Percentiles rank a stretch among this genome's conserved stretches.
Conservation (phyloP, 306 rosid species). For the Chamaecrista fasciculata region DNA sequence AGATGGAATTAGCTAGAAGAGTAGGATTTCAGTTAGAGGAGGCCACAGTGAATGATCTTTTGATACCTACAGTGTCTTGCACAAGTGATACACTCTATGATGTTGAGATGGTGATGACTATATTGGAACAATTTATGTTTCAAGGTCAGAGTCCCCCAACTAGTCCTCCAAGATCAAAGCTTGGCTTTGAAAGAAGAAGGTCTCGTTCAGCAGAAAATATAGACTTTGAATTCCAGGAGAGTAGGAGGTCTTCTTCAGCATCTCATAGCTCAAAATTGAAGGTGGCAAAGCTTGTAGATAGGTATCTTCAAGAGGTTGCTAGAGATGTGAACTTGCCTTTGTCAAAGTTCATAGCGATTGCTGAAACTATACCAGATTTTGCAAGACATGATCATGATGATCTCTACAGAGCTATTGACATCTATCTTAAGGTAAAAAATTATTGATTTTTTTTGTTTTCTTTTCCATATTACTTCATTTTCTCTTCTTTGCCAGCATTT, state of each 20-base stretch:
- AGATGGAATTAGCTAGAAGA: slow-evolving; percentile 78
- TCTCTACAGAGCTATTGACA: slow-evolving; percentile 90
- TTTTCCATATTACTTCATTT: slow-evolving; percentile 27
- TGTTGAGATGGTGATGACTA: slow-evolving; percentile 71
- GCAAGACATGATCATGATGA: slow-evolving; percentile 97
- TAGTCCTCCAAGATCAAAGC: slow-evolving; percentile 77
- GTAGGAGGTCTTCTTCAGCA: slow-evolving; percentile 92
- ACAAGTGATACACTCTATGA: slow-evolving; percentile 54
- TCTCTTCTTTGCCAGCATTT: too few relatives aligned
- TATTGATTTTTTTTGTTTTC: slow-evolving; percentile 14
- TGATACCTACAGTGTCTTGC: slow-evolving; percentile 66
- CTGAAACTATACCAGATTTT: slow-evolving; percentile 84
- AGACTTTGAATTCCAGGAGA: slow-evolving; percentile 86
- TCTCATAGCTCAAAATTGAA: slow-evolving; percentile 83
- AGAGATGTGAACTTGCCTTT: slow-evolving; percentile 71
- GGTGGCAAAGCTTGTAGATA: slow-evolving; percentile 90
- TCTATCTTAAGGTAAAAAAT: slow-evolving; percentile 78
- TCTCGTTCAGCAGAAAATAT: slow-evolving; percentile 93
- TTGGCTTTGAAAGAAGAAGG: slow-evolving; percentile 69
- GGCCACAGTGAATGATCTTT: slow-evolving; percentile 68
- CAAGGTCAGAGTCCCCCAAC: slow-evolving; percentile 94
- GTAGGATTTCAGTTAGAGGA: slow-evolving; percentile 85
- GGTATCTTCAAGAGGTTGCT: slow-evolving; percentile 82
- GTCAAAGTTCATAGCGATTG: slow-evolving; percentile 69
- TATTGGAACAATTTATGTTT: slow-evolving; percentile 73